A percentile compares a stretch with the other conserved stretches of the same genome.
Conservation (phyloP, 306 rosid species). For the Hippophae rhamnoides region DNA sequence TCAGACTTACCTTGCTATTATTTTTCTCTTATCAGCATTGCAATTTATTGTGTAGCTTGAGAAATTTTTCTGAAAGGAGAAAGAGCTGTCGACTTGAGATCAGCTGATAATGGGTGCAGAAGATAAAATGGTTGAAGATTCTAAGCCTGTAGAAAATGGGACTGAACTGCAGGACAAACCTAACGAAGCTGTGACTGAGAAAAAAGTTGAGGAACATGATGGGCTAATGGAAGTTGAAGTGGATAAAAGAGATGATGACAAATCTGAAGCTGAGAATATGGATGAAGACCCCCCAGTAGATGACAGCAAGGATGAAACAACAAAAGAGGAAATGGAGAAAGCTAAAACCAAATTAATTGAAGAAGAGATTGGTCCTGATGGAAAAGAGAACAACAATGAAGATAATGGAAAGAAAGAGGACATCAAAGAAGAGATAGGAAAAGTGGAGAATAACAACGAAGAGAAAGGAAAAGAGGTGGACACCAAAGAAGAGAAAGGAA, state of each 20-base stretch:
- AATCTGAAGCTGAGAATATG: slow-evolving; percentile 28
- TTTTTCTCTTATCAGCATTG: not conserved
- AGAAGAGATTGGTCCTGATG: slow-evolving; percentile 27
- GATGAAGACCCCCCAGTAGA: slow-evolving; percentile 30
- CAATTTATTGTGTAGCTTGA: slow-evolving; percentile 10
- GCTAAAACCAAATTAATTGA: slow-evolving; percentile 31
- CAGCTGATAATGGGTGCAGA: slow-evolving; percentile 52
- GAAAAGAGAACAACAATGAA: not conserved
- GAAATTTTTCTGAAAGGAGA: slow-evolving; percentile 8
- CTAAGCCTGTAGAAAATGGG: slow-evolving; percentile 37
- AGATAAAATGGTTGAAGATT: slow-evolving; percentile 33
- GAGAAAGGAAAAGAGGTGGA: too few species aligned
- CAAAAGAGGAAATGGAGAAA: slow-evolving; percentile 27
- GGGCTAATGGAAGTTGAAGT: slow-evolving; percentile 39
- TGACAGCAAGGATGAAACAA: slow-evolving; percentile 34
- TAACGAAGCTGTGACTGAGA: slow-evolving; percentile 19
- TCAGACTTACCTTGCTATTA: too few species aligned
- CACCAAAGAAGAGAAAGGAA: too few species aligned
- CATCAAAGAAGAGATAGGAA: not conserved
- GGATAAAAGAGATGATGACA: slow-evolving; percentile 23
- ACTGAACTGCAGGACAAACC: slow-evolving; percentile 26
- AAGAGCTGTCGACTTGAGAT: slow-evolving; percentile 18
- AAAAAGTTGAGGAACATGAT: slow-evolving; percentile 31
- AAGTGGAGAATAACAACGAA: too few species aligned
- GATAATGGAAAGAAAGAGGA: slow-evolving; percentile 7